These are phyloP conservation scores for Coniochaeta ligniaria DNA, from an alignment of 2,329 filamentous ascomycete species.

Conservation along the genomic window DNA sequence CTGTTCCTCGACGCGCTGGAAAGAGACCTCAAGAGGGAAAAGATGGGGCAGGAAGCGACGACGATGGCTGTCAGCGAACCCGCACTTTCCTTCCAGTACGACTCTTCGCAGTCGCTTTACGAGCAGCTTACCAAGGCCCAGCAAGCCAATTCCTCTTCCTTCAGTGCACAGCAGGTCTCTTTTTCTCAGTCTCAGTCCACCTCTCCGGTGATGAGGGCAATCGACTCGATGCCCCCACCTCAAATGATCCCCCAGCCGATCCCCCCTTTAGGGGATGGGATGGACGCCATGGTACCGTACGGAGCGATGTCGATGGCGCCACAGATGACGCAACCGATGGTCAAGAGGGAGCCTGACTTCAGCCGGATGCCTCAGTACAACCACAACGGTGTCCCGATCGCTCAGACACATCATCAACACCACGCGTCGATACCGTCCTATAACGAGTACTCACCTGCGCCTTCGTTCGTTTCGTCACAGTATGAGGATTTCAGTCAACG, in stretches of 20 bases:
- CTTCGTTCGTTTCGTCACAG: constrained; percentile 97
- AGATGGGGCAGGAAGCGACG: constrained; percentile 98
- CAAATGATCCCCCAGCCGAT: constrained; percentile 45
- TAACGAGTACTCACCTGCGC: constrained; percentile 90
- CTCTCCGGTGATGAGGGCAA: constrained; percentile 82
- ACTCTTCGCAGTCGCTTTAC: constrained; percentile 97
- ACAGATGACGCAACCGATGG: constrained; percentile 58
- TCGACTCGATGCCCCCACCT: constrained; percentile 83
- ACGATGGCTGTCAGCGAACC: constrained; percentile 96
- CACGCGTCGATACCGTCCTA: constrained; percentile 99
- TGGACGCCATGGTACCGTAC: constrained; percentile 69
- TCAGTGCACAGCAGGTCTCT: constrained; percentile 68
- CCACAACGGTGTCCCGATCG: constrained; percentile 80
- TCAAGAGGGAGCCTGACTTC: constrained; percentile 88
- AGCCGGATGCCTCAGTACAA: constrained; percentile 80
- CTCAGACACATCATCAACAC: constrained; percentile 80
- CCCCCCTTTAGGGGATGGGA: constrained; percentile 52
- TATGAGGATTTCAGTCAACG: constrained; percentile 97
- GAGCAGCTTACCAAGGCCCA: constrained; percentile 99
- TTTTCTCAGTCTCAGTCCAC: constrained; percentile 71
- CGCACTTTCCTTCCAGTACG: constrained; percentile 96
- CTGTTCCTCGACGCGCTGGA: constrained; percentile 96
- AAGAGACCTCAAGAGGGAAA: constrained; percentile 95
- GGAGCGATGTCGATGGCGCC: constrained; percentile 64
- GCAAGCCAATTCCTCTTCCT: constrained; percentile 96